A percentile compares a stretch with the other conserved stretches of the same genome.
These are phyloP conservation scores for Rhodotorula sp. DNA, from an alignment of 1,284 basidiomycete genomes.

Conservation along the genomic window DNA sequence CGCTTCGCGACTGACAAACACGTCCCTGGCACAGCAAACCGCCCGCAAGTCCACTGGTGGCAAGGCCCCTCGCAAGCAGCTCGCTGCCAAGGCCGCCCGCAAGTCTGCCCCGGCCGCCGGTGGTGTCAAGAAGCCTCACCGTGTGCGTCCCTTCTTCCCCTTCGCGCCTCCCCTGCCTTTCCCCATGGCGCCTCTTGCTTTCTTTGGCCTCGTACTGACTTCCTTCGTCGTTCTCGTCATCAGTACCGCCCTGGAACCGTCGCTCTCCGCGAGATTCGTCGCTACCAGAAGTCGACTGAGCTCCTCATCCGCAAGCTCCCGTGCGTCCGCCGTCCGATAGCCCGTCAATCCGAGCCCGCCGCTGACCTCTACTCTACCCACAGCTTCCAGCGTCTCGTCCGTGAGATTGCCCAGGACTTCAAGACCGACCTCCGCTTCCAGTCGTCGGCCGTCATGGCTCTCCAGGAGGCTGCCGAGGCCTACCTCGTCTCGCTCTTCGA, in stretches of 20 bases:
- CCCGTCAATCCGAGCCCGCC: not conserved
- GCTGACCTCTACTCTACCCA: not conserved
- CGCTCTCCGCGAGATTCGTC: conserved; percentile 59
- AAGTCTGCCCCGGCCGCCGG: conserved; percentile 56
- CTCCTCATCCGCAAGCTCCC: conserved; percentile 56
- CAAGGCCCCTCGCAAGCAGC: conserved; percentile 59
- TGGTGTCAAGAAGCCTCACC: conserved; percentile 63
- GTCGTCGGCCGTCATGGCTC: conserved; percentile 47
- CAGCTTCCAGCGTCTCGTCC: conserved; percentile 45
- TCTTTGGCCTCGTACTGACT: too few relatives aligned
- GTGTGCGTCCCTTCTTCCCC: conserved; percentile 33
- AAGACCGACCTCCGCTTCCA: conserved; percentile 48
- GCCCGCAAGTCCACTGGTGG: conserved; percentile 58
- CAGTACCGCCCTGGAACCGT: conserved; percentile 59
- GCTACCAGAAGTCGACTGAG: conserved; percentile 58
- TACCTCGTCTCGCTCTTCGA: conserved; percentile 86
- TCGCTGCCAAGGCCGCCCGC: conserved; percentile 56
- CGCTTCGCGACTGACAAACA: not conserved
- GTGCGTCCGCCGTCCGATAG: not conserved
- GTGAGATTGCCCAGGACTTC: conserved; percentile 48
- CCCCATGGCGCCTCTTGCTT: too few relatives aligned
- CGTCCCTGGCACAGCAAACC: conserved; percentile 55
- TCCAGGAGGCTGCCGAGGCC: conserved; percentile 60
- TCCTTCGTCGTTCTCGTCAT: too few relatives aligned
- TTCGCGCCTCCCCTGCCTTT: too few relatives aligned